Evolutionary conservation across 2,329 filamentous ascomycete species (phyloP), one percentile per base, ranked within the genome.

Genomic region (Ascochyta viciae-villosae): DNA sequence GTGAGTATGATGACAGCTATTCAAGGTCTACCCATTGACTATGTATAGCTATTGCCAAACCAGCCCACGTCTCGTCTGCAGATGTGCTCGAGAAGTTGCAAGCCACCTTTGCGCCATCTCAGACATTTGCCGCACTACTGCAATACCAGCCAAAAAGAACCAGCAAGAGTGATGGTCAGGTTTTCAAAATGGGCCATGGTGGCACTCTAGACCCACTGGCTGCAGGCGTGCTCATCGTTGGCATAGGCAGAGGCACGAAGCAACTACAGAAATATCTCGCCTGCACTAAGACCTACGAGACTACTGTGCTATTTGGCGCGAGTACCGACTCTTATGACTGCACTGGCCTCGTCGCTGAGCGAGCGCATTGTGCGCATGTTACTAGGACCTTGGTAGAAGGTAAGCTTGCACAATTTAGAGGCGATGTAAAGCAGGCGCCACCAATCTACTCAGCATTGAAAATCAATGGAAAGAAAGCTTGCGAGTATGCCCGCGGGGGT

Each of bases 201-300:
- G 70, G 70, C 6, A 73, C 71, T 0, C 56, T 73, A 5, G 71
- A 73, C 35, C 70, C 71, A 1, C 49, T 73, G 2, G 71, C 71
- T 10, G 54, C 67, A 3, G 70, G 71, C 16, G 61, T 73, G 1
- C 64, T 73, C 15, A 72, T 73, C 23, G 55, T 72, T 8, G 71
- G 67, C 9, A 67, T 73, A 15, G 70, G 70, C 3, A 54, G 70
- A 35, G 71, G 68, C 37, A 73, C 71, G 0, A 72, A 72, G 43
- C 57, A 67, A 3, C 54, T 73, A 1, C 61, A 64, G 19, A 58
- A 54, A 4, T 73, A 66, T 45, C 60, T 73, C 7, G 59, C 60
- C 10, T 67, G 68, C 47, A 67, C 40, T 7, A 73, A 73, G 41
- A 68, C 64, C 1, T 73, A 73, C 39, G 67, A 72, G 35, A 70